These are phyloP conservation scores for Wickerhamomyces pijperi DNA, from an alignment of 805 yeast genomes.

Conservation along the genomic window DNA sequence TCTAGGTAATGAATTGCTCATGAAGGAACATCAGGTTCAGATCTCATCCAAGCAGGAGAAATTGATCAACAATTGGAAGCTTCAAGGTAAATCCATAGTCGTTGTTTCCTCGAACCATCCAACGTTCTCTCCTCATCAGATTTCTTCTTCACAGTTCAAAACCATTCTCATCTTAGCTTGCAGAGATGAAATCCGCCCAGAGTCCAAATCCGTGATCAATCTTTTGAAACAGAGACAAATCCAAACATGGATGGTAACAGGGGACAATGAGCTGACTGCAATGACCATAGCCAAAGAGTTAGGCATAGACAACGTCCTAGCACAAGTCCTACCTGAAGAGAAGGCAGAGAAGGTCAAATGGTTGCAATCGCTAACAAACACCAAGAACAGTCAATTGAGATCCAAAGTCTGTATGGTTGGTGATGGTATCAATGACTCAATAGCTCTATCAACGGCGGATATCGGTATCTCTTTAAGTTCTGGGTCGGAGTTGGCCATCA, in stretches of 20 bases:
- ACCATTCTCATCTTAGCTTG: constrained; percentile 42
- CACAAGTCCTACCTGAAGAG: constrained; percentile 66
- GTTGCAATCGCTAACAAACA: constrained; percentile 5
- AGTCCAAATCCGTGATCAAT: constrained; percentile 40
- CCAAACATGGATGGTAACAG: constrained; percentile 67
- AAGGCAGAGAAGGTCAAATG: constrained; percentile 50
- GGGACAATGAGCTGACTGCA: constrained; percentile 62
- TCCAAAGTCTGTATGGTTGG: constrained; percentile 59
- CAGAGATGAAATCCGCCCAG: constrained; percentile 50
- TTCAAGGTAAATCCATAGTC: constrained; percentile 52
- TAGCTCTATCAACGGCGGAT: constrained; percentile 65
- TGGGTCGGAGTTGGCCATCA: constrained; percentile 67
- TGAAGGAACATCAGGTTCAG: constrained; percentile 34
- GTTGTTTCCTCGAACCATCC: constrained; percentile 33
- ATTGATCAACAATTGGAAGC: constrained; percentile 42
- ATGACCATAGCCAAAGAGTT: constrained; percentile 52
- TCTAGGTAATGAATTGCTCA: constrained; percentile 52
- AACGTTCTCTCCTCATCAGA: not conserved
- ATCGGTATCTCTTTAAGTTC: constrained; percentile 70
- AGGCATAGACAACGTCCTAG: constrained; percentile 50
- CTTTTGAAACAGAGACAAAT: constrained; percentile 30
- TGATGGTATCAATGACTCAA: constrained; percentile 79
- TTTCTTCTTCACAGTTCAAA: constrained; percentile 16
- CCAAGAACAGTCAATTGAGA: constrained; percentile 3
- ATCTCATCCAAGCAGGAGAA: constrained; percentile 24